Percentiles rank a stretch among this genome's conserved stretches.
phyloP scores from a whole-genome alignment of 2,329 filamentous ascomycete species.

The Colletotrichum sp. region DNA sequence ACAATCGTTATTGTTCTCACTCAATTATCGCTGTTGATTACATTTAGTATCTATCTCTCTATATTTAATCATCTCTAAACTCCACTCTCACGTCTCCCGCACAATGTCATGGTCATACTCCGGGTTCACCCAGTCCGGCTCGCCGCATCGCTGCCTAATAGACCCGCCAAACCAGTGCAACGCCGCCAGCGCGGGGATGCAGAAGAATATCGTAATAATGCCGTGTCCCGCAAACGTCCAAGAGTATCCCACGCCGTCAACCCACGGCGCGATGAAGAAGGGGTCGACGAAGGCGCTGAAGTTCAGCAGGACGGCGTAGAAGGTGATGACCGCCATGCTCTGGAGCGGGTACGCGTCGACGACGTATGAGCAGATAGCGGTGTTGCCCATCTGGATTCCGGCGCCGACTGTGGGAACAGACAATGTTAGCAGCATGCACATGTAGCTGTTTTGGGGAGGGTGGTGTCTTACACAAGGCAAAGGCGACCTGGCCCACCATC shows the following conservation, averaged over 20 bases:
- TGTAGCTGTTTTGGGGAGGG: fast-evolving
- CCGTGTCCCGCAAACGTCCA: constrained; percentile 57
- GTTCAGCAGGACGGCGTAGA: constrained; percentile 60
- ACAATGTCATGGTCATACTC: constrained; percentile 34
- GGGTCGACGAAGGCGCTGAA: constrained; percentile 49
- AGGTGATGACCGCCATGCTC: constrained; percentile 58
- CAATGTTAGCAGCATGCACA: neutral
- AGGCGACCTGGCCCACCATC: constrained; percentile 60
- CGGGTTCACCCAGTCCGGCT: constrained; percentile 51
- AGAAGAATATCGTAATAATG: constrained; percentile 47
- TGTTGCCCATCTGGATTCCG: constrained; percentile 63
- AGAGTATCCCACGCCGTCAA: constrained; percentile 48
- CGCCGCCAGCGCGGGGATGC: constrained; percentile 38
- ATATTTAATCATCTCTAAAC: neutral
- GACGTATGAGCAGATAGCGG: constrained; percentile 55
- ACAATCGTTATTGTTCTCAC: too few species aligned
- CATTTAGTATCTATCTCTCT: neutral
- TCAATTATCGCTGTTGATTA: neutral
- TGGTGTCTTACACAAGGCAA: constrained; percentile 54
- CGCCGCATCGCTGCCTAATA: constrained; percentile 38
- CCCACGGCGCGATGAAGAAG: constrained; percentile 57
- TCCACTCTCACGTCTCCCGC: neutral
- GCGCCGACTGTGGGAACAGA: constrained; percentile 45
- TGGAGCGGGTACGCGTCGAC: constrained; percentile 61
- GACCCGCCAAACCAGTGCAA: constrained; percentile 44